Evolutionary conservation across 441 rosid genomes (phyloP).

Genomic region (Hura crepitans): DNA sequence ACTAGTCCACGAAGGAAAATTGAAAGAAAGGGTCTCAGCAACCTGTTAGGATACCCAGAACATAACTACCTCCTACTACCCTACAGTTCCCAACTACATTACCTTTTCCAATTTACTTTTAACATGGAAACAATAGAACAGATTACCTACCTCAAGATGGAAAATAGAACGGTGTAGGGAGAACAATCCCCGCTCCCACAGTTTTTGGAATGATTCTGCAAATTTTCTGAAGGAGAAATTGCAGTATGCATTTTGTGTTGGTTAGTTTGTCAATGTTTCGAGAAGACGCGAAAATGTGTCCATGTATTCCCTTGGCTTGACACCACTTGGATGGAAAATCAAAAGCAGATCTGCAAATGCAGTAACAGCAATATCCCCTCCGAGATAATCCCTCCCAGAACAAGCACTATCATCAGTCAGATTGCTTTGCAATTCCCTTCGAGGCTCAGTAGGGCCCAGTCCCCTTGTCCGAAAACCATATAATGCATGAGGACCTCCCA

Average conservation of each 20-base stretch:
- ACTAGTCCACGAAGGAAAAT: not conserved
- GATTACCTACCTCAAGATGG: slow-evolving; percentile 72
- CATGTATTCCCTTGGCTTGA: slow-evolving; percentile 77
- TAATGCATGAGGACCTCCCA: slow-evolving; percentile 76
- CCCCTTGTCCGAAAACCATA: slow-evolving; percentile 84
- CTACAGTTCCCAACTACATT: not conserved
- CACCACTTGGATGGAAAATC: slow-evolving; percentile 78
- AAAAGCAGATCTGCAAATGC: slow-evolving; percentile 83
- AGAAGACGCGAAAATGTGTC: slow-evolving; percentile 74
- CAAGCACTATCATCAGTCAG: slow-evolving; percentile 31
- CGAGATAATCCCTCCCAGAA: slow-evolving; percentile 63
- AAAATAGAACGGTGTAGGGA: slow-evolving; percentile 64
- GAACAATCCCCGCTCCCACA: slow-evolving; percentile 76
- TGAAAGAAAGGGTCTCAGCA: not conserved
- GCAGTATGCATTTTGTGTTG: slow-evolving; percentile 60
- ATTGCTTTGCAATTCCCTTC: slow-evolving; percentile 41
- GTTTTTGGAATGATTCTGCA: slow-evolving; percentile 56
- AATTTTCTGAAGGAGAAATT: slow-evolving; percentile 50
- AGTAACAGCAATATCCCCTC: slow-evolving; percentile 85
- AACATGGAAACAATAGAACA: slow-evolving; percentile 8
- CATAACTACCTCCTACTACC: not conserved
- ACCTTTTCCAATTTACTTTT: not conserved
- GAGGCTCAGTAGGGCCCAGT: slow-evolving; percentile 64
- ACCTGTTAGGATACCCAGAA: not conserved
- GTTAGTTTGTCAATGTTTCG: slow-evolving; percentile 64